phyloP scores from a whole-genome alignment of 2,329 filamentous ascomycete genomes.

The Fusarium virguliforme region DNA sequence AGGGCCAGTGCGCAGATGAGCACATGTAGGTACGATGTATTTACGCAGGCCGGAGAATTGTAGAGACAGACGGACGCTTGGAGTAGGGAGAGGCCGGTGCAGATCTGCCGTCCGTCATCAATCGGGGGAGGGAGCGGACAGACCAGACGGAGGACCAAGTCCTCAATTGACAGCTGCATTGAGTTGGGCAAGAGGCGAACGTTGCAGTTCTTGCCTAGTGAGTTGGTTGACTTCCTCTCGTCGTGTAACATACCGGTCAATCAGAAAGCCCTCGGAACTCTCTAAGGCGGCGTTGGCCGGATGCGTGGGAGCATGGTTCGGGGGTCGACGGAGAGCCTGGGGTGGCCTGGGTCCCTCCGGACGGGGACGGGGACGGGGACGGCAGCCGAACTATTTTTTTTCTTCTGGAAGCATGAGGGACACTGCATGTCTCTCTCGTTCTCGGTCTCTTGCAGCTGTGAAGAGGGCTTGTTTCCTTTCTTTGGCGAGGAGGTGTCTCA shows the following conservation, averaged over 20 bases:
- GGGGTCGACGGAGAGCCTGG: constrained; percentile 12
- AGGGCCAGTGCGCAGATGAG: constrained; percentile 12
- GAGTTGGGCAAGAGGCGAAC: background rate
- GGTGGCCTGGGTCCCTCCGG: background rate
- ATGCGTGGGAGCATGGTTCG: constrained; percentile 18
- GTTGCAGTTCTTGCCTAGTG: background rate
- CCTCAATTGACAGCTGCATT: constrained; percentile 8
- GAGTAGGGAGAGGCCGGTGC: constrained; percentile 40
- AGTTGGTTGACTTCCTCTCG: background rate
- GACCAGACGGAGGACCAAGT: constrained; percentile 29
- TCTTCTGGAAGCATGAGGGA: constrained; percentile 39
- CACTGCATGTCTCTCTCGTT: background rate
- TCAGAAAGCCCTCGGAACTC: background rate
- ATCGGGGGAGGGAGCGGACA: constrained; percentile 10
- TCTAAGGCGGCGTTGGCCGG: constrained; percentile 17
- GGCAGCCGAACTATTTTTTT: constrained; percentile 32
- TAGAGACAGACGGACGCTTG: constrained; percentile 18
- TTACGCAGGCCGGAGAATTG: constrained; percentile 26
- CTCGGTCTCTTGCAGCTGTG: constrained; percentile 8
- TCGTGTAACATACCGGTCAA: constrained; percentile 1
- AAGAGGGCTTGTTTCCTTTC: background rate
- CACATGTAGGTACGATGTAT: background rate
- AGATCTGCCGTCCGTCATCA: constrained; percentile 21
- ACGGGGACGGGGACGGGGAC: constrained; percentile 20
- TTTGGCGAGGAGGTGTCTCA: constrained; percentile 7